Evolutionary conservation across 2,329 filamentous ascomycete genomes (phyloP).

Genomic region (Endothia cerciana): DNA sequence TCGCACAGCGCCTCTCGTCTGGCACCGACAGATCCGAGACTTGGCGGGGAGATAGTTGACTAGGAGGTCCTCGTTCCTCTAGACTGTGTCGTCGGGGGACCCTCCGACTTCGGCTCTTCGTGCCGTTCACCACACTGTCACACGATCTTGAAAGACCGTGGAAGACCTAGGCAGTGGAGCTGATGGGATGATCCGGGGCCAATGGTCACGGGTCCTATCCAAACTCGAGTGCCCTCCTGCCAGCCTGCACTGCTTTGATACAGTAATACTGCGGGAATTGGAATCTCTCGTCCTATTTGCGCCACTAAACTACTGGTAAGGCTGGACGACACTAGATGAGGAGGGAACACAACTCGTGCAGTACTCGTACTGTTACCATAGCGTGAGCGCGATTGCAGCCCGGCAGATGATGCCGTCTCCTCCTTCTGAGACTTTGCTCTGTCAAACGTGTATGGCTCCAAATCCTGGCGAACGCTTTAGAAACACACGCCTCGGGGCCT

Average conservation of each 20-base stretch:
- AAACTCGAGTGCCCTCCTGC: background rate
- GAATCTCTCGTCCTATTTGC: background rate
- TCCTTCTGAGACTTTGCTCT: no score
- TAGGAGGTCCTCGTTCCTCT: no score
- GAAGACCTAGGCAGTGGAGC: background rate
- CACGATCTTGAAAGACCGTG: background rate
- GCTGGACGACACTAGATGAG: background rate
- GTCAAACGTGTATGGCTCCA: no score
- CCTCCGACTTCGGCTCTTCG: no score
- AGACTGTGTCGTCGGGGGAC: no score
- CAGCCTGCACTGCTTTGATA: background rate
- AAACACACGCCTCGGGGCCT: no score
- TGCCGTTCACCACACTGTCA: background rate
- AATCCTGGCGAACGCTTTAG: no score
- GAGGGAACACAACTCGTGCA: background rate
- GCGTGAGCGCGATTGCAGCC: background rate
- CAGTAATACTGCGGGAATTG: background rate
- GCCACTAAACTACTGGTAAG: background rate
- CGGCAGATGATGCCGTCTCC: background rate
- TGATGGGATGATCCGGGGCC: background rate
- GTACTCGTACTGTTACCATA: background rate
- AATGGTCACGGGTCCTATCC: background rate
- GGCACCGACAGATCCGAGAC: no score
- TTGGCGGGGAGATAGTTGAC: no score
- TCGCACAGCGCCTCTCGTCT: no score